Evolutionary conservation across 805 yeast genomes (phyloP).

Genomic region (Komagataella phaffii): DNA sequence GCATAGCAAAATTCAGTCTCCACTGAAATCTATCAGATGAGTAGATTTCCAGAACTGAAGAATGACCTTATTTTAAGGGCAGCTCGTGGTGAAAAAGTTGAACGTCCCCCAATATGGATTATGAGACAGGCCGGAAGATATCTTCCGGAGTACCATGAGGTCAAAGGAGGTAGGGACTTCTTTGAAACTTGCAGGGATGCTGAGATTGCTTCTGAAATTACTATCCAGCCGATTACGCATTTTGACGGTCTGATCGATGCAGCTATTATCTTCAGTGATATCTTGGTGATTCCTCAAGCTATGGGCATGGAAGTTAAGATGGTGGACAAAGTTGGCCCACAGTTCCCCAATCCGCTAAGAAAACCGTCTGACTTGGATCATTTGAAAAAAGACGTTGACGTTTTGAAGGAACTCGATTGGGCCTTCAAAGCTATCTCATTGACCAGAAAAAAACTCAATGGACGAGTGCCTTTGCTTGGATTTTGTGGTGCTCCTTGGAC

Average conservation of each 20-base stretch:
- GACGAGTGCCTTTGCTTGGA: slow-evolving; percentile 89
- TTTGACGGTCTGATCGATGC: slow-evolving; percentile 87
- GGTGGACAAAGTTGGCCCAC: slow-evolving; percentile 92
- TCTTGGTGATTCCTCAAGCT: slow-evolving; percentile 93
- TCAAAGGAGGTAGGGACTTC: slow-evolving; percentile 74
- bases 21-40: neutral
- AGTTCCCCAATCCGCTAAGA: slow-evolving; percentile 80
- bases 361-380: slow-evolving; percentile 51
- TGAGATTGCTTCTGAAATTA: slow-evolving; percentile 84
- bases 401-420: slow-evolving; percentile 75
- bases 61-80: slow-evolving; percentile 89
- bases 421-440: slow-evolving; percentile 87
- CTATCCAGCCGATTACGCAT: slow-evolving; percentile 90
- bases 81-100: slow-evolving; percentile 80
- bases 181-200: slow-evolving; percentile 94
- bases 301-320: slow-evolving; percentile 93
- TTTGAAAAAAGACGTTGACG: slow-evolving; percentile 52
- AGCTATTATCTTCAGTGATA: slow-evolving; percentile 93
- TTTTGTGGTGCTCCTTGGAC: slow-evolving; percentile 99
- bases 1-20: neutral
- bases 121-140: slow-evolving; percentile 98
- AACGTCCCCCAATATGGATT: slow-evolving; percentile 96
- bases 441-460: slow-evolving; percentile 76
- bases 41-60: slow-evolving; percentile 61
- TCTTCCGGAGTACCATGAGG: slow-evolving; percentile 82